A percentile compares a stretch with the other conserved stretches of the same genome.
Evolutionary conservation across 108 stramenopile species (phyloP).

Genomic region (Cyclotella cryptica): DNA sequence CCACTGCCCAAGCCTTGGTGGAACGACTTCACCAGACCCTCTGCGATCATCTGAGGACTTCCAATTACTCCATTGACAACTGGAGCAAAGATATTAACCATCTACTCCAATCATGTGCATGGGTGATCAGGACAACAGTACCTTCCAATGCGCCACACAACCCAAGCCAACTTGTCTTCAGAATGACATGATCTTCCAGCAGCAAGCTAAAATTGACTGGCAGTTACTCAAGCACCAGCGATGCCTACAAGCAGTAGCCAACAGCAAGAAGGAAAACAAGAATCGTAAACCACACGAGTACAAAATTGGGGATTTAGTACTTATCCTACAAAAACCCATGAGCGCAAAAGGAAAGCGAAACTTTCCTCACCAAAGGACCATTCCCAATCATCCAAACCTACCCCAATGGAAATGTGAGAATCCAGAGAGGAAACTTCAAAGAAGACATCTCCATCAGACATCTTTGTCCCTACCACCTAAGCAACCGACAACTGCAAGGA

Average conservation of each 20-base stretch:
- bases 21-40: conserved; percentile 53
- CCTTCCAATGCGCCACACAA: conserved; percentile 1
- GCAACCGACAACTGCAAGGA: no score
- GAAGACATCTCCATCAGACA: no score
- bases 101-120: conserved; percentile 24
- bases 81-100: conserved; percentile 4
- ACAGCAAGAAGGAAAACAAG: conserved; percentile 26
- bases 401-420: no score
- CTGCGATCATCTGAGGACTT: background rate
- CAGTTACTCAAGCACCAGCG: conserved; percentile 4
- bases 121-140: background rate
- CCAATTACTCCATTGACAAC: conserved; percentile 1
- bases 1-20: conserved; percentile 52
- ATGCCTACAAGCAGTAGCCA: background rate
- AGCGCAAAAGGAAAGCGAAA: no score
- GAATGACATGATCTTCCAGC: conserved; percentile 16
- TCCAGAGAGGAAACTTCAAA: no score
- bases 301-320: conserved; percentile 5
- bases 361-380: no score
- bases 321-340: no score
- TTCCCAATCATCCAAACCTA: no score
- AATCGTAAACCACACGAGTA: conserved; percentile 10
- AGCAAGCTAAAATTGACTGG: conserved; percentile 17
- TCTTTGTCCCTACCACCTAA: no score
- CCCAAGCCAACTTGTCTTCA: conserved; percentile 20